These are phyloP conservation scores for Miscanthus lutarioriparius DNA, from an alignment of 176 grass and related monocot species.

Conservation along the genomic window DNA sequence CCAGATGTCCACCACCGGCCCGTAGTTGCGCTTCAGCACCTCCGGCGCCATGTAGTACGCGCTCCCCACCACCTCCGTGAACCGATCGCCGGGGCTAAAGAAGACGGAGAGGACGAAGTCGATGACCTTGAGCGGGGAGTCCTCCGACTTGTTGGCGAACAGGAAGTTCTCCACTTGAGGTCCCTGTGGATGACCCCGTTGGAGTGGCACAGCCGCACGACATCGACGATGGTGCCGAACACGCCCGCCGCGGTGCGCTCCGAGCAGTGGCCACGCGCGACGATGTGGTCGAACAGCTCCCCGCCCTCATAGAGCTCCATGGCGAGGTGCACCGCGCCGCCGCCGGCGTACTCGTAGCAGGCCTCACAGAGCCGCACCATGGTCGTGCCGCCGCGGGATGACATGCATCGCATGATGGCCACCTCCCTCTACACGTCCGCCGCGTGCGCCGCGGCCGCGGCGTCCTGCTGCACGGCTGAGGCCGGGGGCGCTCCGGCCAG, in stretches of 20 bases:
- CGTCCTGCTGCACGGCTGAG: neutral
- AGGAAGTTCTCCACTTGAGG: conserved; percentile 91
- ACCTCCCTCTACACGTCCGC: conserved; percentile 52
- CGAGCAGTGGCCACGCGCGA: conserved; percentile 67
- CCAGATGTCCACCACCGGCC: conserved; percentile 79
- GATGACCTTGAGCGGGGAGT: conserved; percentile 77
- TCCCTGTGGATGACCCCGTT: conserved; percentile 80
- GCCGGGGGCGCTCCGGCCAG: neutral
- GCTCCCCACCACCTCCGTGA: conserved; percentile 86
- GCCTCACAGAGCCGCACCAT: conserved; percentile 55
- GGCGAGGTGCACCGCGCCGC: conserved; percentile 69
- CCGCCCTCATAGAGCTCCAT: conserved; percentile 97
- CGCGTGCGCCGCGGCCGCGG: conserved; percentile 13
- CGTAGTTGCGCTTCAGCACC: conserved; percentile 68
- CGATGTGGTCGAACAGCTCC: conserved; percentile 88
- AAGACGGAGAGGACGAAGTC: conserved; percentile 95
- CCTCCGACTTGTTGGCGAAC: conserved; percentile 64
- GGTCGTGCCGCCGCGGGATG: conserved; percentile 28
- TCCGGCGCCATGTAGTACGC: conserved; percentile 92
- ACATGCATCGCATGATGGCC: conserved; percentile 59
- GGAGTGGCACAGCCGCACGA: conserved; percentile 70
- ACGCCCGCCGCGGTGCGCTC: conserved; percentile 72
- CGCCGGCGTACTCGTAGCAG: conserved; percentile 44
- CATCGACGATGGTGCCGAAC: conserved; percentile 72
- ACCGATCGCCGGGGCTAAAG: conserved; percentile 69